These are phyloP conservation scores for Cruciata laevipes DNA, from an alignment of 257 asterid genomes.

Conservation along the genomic window DNA sequence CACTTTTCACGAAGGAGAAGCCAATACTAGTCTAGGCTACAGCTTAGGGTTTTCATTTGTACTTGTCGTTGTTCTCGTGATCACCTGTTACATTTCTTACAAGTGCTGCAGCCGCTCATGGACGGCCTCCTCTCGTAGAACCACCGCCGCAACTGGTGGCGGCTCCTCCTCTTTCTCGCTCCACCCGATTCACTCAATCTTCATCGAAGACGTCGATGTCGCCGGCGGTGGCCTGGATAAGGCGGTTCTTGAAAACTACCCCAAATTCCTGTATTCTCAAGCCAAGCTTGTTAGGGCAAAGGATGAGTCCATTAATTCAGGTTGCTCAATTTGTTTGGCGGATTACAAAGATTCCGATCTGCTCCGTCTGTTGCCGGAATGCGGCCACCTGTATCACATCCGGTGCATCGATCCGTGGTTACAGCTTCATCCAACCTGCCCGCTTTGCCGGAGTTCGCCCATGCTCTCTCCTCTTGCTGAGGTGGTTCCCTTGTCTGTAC, in stretches of 20 bases:
- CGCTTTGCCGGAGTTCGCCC: constrained; percentile 51
- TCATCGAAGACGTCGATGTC: background rate
- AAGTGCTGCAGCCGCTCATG: background rate
- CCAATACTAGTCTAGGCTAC: background rate
- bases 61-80: background rate
- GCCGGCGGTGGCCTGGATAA: background rate
- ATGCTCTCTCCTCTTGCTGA: background rate
- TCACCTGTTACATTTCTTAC: background rate
- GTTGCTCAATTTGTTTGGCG: constrained; percentile 50
- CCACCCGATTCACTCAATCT: background rate
- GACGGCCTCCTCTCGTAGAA: background rate
- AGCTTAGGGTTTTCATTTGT: background rate
- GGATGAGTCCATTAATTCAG: background rate
- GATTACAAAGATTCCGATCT: constrained; percentile 48
- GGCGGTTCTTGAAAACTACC: background rate
- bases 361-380: constrained; percentile 48
- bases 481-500: too few relatives aligned
- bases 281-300: background rate
- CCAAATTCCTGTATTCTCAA: background rate
- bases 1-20: background rate
- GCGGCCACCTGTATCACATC: constrained; percentile 56
- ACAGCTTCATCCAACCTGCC: constrained; percentile 41
- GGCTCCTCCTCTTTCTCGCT: background rate
- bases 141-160: background rate
- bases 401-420: constrained; percentile 66